Base-by-base conservation (phyloP, 768 basidiomycete genomes). In the Multifurca ochricompacta region DNA sequence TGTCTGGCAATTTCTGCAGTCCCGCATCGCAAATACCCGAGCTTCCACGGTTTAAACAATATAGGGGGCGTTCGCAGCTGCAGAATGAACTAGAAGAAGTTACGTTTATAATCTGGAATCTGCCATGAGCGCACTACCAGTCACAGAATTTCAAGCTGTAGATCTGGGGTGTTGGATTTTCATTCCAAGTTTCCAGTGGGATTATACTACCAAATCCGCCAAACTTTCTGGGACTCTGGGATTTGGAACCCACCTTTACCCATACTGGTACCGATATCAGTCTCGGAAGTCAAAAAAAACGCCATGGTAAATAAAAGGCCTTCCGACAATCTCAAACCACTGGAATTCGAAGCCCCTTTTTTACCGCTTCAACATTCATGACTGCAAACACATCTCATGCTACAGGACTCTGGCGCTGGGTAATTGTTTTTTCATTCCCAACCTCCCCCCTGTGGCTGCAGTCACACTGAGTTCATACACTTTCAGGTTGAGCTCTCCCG, bases 401-500 rank as follows among this genome's bases (percentile, higher is more conserved):
- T 19, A 30, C 40, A 13, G 49, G 39, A 31, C 30, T 50, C 30
- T 41, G 49, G 49, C 49, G 49, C 18, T 50, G 49, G 49, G 49
- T 50, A 31, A 19, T 37, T 13, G 19, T 11, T 50, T 32, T 30
- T 4, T 31, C 7, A n/a, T n/a, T n/a, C n/a, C 7, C 39, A 0
- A 7, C 10, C 5, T 19, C 2, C 27, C 35, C 27, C n/a, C 4
- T 1, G 18, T 11, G 3, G 25, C 27, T 36, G 25, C 16, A 27
- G 35, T 18, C 25, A 18, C 19, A 16, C 36, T 37, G 36, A 37
- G 13, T 28, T n/a, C 6, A 48, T 18, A 1, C 6, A 25, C 13
- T 23, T 52, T n/a, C 36, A 54, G 53, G 31, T 48, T 19, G 54
- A 57, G 40, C 35, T 61, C 54, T 19, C 59, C 37, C 35, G 68